Percentiles rank a stretch among this genome's conserved stretches.
Conservation (phyloP, 768 basidiomycete species). For the Lyophyllum shimeji region DNA sequence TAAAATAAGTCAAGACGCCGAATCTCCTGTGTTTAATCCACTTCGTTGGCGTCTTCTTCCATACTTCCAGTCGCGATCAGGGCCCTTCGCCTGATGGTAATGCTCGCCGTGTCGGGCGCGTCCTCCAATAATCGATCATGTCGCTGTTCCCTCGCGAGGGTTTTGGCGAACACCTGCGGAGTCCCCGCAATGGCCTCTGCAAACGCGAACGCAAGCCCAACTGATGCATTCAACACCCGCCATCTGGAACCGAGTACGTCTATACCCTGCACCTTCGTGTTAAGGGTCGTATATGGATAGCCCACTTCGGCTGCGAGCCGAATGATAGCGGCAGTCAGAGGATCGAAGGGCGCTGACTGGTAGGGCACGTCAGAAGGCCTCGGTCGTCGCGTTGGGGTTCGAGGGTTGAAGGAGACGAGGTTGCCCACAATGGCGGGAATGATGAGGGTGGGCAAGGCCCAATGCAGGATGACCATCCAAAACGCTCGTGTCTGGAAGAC, state of each 20-base stretch:
- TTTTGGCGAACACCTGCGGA: conserved; percentile 36
- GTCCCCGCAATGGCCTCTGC: conserved; percentile 60
- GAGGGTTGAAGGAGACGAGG: conserved; percentile 62
- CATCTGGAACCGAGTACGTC: conserved; percentile 57
- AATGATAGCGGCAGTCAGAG: conserved; percentile 62
- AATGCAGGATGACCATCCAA: conserved; percentile 57
- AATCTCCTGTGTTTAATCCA: conserved; percentile 9
- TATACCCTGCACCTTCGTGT: conserved; percentile 33
- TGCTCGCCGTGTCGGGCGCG: conserved; percentile 3
- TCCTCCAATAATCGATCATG: conserved; percentile 13
- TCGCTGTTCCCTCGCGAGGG: conserved; percentile 26
- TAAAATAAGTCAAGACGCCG: conserved; percentile 7
- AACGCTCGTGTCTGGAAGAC: conserved; percentile 47
- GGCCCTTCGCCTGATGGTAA: conserved; percentile 15
- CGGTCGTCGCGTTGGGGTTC: conserved; percentile 15
- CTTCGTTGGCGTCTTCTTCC: conserved; percentile 12
- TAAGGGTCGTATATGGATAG: conserved; percentile 47
- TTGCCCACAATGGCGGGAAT: conserved; percentile 57
- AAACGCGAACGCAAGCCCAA: conserved; percentile 65
- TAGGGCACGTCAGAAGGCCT: conserved; percentile 12
- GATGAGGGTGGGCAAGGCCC: conserved; percentile 61
- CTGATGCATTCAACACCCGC: conserved; percentile 54
- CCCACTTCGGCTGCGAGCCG: conserved; percentile 59
- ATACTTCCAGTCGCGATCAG: conserved; percentile 19
- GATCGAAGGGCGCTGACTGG: conserved; percentile 45